A percentile compares a stretch with the other conserved stretches of the same genome.
Evolutionary conservation across 208 protist genomes (phyloP).

Genomic region (Acanthamoeba healyi): DNA sequence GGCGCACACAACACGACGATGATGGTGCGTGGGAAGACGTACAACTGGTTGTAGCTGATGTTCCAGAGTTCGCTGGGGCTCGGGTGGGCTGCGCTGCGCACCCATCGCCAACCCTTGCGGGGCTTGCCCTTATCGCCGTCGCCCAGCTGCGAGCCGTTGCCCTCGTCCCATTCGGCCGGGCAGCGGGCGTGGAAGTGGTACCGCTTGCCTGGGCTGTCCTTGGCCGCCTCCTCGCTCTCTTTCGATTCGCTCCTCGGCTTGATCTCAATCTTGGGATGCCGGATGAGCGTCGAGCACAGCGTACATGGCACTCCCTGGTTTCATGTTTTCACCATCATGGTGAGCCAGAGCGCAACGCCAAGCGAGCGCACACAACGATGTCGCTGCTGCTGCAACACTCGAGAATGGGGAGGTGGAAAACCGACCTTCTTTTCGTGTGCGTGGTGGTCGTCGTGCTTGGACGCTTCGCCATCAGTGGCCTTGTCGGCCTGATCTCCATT

Average conservation of each 20-base stretch:
- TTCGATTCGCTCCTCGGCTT: conserved; percentile 3
- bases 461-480: not conserved
- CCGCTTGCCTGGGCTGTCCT: not conserved
- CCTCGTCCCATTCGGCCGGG: conserved; percentile 34
- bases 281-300: conserved; percentile 30
- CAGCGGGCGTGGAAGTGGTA: conserved; percentile 39
- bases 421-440: conserved; percentile 11
- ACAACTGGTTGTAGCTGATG: conserved; percentile 32
- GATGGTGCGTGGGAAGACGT: not conserved
- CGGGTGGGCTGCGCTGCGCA: conserved; percentile 21
- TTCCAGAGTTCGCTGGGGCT: conserved; percentile 40
- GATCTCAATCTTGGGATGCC: conserved; percentile 48
- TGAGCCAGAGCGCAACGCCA: too few relatives aligned
- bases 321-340: too few relatives aligned
- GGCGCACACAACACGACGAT: not conserved
- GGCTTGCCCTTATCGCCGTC: conserved; percentile 18
- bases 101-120: conserved; percentile 37
- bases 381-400: too few relatives aligned
- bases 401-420: not conserved
- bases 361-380: too few relatives aligned
- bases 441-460: not conserved
- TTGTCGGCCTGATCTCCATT: conserved; percentile 19
- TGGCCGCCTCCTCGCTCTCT: not conserved
- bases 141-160: not conserved
- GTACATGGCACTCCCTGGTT: conserved; percentile 3